Evolutionary conservation across 345 rosid species (phyloP).

Genomic region (Lenwebbia sp.): DNA sequence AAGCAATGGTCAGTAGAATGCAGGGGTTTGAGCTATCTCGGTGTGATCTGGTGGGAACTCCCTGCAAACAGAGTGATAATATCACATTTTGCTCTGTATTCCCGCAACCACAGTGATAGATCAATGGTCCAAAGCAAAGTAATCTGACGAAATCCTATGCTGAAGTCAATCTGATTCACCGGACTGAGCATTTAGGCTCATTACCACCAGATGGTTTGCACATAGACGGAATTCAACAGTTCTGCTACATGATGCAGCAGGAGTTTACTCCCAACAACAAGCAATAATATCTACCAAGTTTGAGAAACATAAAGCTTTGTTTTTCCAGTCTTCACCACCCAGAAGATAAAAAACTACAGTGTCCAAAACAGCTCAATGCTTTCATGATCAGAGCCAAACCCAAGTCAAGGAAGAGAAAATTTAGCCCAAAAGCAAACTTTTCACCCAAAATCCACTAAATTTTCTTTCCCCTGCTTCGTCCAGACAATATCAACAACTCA

Average conservation of each 20-base stretch:
- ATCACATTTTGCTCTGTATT: not conserved
- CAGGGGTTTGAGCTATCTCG: constrained; percentile 74
- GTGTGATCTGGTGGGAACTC: constrained; percentile 58
- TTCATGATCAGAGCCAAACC: not conserved
- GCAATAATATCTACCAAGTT: not conserved
- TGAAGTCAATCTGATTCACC: not conserved
- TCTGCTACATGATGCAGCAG: not conserved
- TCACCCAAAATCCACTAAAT: not conserved
- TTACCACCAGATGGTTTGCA: not conserved
- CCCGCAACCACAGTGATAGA: not conserved
- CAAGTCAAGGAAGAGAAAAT: not conserved
- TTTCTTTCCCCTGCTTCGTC: not conserved
- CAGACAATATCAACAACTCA: not conserved
- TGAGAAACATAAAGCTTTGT: not conserved
- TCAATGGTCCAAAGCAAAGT: not conserved
- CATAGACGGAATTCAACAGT: not conserved
- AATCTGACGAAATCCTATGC: not conserved
- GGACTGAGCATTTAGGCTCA: not conserved
- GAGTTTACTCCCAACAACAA: not conserved
- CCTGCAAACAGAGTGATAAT: constrained; percentile 22
- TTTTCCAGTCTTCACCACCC: not conserved
- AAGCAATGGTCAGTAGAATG: constrained; percentile 73
- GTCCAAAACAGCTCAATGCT: not conserved
- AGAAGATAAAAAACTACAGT: not conserved
- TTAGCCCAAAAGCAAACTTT: not conserved